A percentile compares a stretch with the other conserved stretches of the same genome.
phyloP scores from a whole-genome alignment of 164 flowering plant species.

The Paratinospora sagittata region DNA sequence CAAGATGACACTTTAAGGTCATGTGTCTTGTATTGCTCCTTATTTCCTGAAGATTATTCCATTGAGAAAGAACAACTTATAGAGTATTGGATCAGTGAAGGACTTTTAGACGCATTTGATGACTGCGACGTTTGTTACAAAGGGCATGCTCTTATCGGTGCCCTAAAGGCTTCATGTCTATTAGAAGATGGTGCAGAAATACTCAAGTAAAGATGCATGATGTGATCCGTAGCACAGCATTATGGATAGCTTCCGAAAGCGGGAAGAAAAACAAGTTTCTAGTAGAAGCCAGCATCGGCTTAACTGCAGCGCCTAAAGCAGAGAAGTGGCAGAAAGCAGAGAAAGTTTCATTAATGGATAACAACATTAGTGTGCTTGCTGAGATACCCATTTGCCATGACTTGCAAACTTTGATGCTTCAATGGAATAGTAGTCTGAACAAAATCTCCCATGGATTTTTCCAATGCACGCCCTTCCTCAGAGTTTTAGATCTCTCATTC shows the following conservation, averaged over 20 bases:
- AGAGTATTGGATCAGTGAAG: constrained; percentile 15
- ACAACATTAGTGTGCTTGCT: constrained; percentile 18
- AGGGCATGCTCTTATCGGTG: constrained; percentile 29
- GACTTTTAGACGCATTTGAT: constrained; percentile 22
- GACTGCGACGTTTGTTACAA: constrained; percentile 15
- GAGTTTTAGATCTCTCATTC: constrained; percentile 32
- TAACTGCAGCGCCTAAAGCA: constrained; percentile 21
- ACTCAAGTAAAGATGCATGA: constrained; percentile 36
- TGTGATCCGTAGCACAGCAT: constrained; percentile 26
- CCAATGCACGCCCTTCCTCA: constrained; percentile 26
- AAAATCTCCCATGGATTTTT: constrained; percentile 21
- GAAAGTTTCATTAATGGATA: constrained; percentile 12
- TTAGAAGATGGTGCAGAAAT: constrained; percentile 28
- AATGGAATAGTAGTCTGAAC: constrained; percentile 24
- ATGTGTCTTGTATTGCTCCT: constrained; percentile 9
- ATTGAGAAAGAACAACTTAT: constrained; percentile 28
- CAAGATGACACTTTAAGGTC: constrained; percentile 14
- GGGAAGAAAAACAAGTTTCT: constrained; percentile 15
- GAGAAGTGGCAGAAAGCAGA: constrained; percentile 25
- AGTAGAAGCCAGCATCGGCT: constrained; percentile 24
- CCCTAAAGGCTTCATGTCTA: constrained; percentile 26
- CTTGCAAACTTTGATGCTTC: constrained; percentile 28
- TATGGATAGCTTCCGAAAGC: constrained; percentile 24
- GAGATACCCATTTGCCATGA: constrained; percentile 25
- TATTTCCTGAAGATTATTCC: constrained; percentile 31